Evolutionary conservation across 2,329 filamentous ascomycete genomes (phyloP).

Genomic region (Blastomyces percursus): DNA sequence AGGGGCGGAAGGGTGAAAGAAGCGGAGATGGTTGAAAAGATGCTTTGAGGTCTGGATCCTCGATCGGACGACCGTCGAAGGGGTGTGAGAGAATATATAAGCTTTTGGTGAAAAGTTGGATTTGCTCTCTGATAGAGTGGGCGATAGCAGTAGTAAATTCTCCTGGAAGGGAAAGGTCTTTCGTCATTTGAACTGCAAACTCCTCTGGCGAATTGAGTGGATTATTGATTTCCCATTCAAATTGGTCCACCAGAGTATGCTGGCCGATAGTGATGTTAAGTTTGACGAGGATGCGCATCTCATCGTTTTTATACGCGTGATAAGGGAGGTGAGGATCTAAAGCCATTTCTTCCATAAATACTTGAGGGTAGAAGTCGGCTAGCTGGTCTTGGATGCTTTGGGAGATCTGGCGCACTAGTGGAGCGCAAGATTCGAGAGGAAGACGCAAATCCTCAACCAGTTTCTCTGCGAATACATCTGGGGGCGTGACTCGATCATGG

Average conservation of each 20-base stretch:
- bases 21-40: conserved; percentile 81
- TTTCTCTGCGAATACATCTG: conserved; percentile 76
- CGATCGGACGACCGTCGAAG: conserved; percentile 86
- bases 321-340: conserved; percentile 85
- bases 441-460: conserved; percentile 77
- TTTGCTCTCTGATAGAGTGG: conserved; percentile 93
- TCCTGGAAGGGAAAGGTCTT: conserved; percentile 79
- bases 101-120: conserved; percentile 85
- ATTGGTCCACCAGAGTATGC: conserved; percentile 89
- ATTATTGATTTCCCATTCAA: conserved; percentile 99
- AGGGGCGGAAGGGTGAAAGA: conserved; percentile 71
- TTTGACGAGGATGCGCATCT: conserved; percentile 94
- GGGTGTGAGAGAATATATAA: conserved; percentile 87
- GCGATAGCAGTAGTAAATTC: conserved; percentile 97
- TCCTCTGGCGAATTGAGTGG: conserved; percentile 87
- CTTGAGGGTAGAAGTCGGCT: conserved; percentile 84
- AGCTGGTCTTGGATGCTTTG: conserved; percentile 77
- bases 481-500: conserved; percentile 71
- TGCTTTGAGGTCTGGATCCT: conserved; percentile 77
- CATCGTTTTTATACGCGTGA: conserved; percentile 92
- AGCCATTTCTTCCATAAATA: conserved; percentile 79
- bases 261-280: conserved; percentile 95
- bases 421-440: conserved; percentile 52
- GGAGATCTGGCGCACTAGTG: conserved; percentile 52
- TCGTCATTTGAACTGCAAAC: conserved; percentile 80